Percentiles rank a stretch among this genome's conserved stretches.
Conservation (phyloP, 2,329 filamentous ascomycete species). For the Cercospora janseana region DNA sequence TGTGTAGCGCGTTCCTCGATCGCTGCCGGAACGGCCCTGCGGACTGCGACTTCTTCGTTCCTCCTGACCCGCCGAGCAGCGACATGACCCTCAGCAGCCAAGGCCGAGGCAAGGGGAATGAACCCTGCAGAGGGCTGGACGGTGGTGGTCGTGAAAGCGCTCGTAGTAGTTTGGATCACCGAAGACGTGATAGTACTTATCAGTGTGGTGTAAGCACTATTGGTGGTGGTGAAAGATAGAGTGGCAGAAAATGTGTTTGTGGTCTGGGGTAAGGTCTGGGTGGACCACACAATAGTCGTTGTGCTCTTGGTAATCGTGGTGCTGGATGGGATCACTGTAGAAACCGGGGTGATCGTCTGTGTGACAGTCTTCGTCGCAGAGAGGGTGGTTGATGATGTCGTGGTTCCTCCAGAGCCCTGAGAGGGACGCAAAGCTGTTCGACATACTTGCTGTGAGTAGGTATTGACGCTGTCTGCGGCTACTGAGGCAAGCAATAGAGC, state of each 20-base stretch:
- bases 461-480: slow-evolving; percentile 6
- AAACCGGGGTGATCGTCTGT: not conserved
- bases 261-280: slow-evolving; percentile 16
- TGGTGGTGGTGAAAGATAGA: slow-evolving; percentile 12
- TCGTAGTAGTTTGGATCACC: slow-evolving; percentile 10
- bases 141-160: slow-evolving; percentile 17
- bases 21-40: not conserved
- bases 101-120: slow-evolving; percentile 15
- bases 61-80: slow-evolving; percentile 11
- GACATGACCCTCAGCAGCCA: slow-evolving; percentile 15
- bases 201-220: slow-evolving; percentile 15
- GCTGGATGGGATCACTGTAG: slow-evolving; percentile 1
- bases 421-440: not conserved
- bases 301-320: slow-evolving; percentile 7
- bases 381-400: not conserved
- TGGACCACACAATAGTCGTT: slow-evolving; percentile 5
- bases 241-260: slow-evolving; percentile 19
- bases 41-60: not conserved
- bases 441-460: slow-evolving; percentile 3
- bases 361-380: slow-evolving; percentile 2
- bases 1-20: slow-evolving; percentile 8
- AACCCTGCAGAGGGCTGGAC: slow-evolving; percentile 16
- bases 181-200: slow-evolving; percentile 14
- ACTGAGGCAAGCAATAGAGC: not conserved
- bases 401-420: slow-evolving; percentile 1